phyloP scores from a whole-genome alignment of 2,329 filamentous ascomycete species.

The Aspergillus felis region DNA sequence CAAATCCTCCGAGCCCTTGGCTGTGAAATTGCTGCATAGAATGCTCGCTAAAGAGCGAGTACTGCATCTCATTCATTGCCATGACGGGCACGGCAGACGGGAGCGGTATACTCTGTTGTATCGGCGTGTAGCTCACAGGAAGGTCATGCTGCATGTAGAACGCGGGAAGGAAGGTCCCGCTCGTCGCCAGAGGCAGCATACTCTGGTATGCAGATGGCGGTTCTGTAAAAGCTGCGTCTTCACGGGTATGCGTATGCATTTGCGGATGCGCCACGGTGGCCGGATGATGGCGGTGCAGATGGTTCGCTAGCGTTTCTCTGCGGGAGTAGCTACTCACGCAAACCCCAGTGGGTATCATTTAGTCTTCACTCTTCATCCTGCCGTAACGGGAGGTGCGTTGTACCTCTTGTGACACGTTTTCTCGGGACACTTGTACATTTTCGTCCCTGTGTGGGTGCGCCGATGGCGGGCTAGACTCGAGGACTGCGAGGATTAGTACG shows the following conservation, averaged over 20 bases:
- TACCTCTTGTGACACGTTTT: conserved; percentile 38
- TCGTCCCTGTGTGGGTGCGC: conserved; percentile 37
- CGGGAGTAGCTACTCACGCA: conserved; percentile 31
- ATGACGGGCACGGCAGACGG: not conserved
- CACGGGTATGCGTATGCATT: conserved; percentile 28
- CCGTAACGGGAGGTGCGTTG: not conserved
- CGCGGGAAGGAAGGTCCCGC: not conserved
- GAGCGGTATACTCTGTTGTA: not conserved
- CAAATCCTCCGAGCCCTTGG: not conserved
- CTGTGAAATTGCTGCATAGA: not conserved
- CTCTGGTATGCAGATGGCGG: not conserved
- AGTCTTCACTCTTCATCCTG: not conserved
- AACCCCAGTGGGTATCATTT: not conserved
- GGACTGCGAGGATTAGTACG: conserved; percentile 20
- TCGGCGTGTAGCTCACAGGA: not conserved
- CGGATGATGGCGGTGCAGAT: conserved; percentile 37
- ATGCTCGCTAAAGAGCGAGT: not conserved
- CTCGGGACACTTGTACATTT: conserved; percentile 39
- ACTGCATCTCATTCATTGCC: not conserved
- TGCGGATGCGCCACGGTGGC: conserved; percentile 28
- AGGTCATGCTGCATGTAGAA: not conserved
- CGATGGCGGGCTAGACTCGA: conserved; percentile 40
- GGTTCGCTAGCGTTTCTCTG: conserved; percentile 40
- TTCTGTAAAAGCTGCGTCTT: conserved; percentile 2
- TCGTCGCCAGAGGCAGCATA: not conserved